Evolutionary conservation across 2,329 filamentous ascomycete species (phyloP), one percentile per base, ranked within the genome.

Genomic region (Apiospora phragmitis): DNA sequence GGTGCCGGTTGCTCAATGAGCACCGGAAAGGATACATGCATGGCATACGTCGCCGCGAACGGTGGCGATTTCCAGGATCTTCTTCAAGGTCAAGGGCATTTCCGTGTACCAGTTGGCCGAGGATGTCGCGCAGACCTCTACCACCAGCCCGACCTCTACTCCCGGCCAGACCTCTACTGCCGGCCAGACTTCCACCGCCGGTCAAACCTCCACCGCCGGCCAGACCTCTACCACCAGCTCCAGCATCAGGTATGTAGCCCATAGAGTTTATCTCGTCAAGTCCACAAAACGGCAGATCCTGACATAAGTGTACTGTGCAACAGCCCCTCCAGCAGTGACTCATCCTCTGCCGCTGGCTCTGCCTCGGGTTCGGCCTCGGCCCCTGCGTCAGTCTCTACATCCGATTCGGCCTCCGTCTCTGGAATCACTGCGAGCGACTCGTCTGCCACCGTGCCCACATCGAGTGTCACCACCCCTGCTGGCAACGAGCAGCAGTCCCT

Each of bases 81-180:
- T 73, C 68, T 77, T 76, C 74, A 73, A 77, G 69, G 69, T 77
- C 8, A 74, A 73, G 67, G 73, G 75, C 45, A 75, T 76, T 49
- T 72, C 72, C 32, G 45, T 71, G 16, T 73, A 69, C 59, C 14
- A 73, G 38, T 65, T 70, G 45, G 21, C 16, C 24, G 71, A 74
- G 21, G 62, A 70, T 2, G 49, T 16, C 18, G 43, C n/a, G 11
- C 32, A 47, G 9, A 32, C 35, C 38, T 16, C 41, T 7, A 41
- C 67, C 18, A 65, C 65, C 16, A 68, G 68, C 29, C 55, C 47
- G 18, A 43, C 45, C 35, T 24, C 45, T 1, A 24, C 45, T 9
- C 7, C 21, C n/a, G n/a, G n/a, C n/a, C 32, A 47, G 9, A 32
- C 35, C 38, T 16, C 41, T 7, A 41, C 67, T 14, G 55, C 65